Base-by-base conservation (phyloP, 345 rosid genomes). In the Mangifera indica region DNA sequence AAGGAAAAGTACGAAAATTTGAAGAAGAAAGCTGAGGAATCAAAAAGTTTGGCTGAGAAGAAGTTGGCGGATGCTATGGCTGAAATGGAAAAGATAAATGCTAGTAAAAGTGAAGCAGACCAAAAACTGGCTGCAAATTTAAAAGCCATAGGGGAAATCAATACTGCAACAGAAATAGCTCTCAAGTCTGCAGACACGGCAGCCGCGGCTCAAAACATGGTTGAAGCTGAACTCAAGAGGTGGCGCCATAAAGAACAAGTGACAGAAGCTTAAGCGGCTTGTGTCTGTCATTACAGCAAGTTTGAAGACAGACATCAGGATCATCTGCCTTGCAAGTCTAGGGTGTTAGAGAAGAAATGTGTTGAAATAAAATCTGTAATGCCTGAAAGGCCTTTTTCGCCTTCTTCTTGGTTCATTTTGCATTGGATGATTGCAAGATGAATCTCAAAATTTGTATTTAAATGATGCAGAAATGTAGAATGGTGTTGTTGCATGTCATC, bases 131-230 rank as follows among this genome's bases (percentile, higher is more conserved):
- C 71, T 67, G 90, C 82, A 7, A 83, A 72, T 45, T 57, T 86
- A 69, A 82, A 81, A 73, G 89, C 88, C 4, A 78, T 89, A 0
- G 87, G 84, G 77, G 93, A 91, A 79, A 86, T 92, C 67, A 77
- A 89, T 44, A 78, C 81, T 9, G 97, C 92, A 13, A 92, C 90
- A 1, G 97, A 86, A 0, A 32, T 85, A 57, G 99, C 98, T 45
- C 67, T 89, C 77, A 89, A 78, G 78, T 84, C 94, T 29, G 89
- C 91, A 15, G 87, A 88, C 55, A 75, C 73, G 62, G 91, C 98
- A 8, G 90, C 89, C 70, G 87, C 93, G 0, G 98, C 96, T 3
- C 83, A 87, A 79, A 81, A 40, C 18, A 81, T 78, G 46, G 82
- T 95, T 7, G 88, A 91, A 63, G 84, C 71, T 29, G 97, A 95